phyloP scores from a whole-genome alignment of 495 filamentous ascomycete genomes.

The Acidomyces sp. region DNA sequence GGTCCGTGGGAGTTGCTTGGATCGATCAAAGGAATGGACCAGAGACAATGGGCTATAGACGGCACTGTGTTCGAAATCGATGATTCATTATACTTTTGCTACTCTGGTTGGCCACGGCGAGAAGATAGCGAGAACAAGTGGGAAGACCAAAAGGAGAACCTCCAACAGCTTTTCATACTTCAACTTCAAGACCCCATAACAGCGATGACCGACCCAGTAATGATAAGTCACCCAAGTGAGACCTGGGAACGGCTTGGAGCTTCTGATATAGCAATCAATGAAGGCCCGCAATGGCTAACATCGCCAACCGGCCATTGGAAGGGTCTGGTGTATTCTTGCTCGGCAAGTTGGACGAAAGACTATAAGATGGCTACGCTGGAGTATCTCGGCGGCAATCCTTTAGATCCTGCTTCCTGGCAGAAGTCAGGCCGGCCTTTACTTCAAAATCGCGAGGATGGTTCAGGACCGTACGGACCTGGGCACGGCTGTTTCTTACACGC shows the following conservation, averaged over 20 bases:
- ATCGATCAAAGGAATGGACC: conserved; percentile 21
- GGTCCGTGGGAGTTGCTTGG: conserved; percentile 23
- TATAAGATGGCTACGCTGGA: conserved; percentile 26
- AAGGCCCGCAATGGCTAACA: conserved; percentile 26
- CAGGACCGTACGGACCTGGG: conserved; percentile 26
- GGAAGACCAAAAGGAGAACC: conserved; percentile 11
- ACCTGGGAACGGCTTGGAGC: conserved; percentile 23
- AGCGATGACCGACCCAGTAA: conserved; percentile 8
- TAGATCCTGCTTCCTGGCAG: conserved; percentile 20
- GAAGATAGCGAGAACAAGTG: background rate
- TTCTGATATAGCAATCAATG: conserved; percentile 22
- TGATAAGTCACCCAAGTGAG: conserved; percentile 21
- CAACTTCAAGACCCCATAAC: conserved; percentile 18
- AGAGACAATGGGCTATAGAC: conserved; percentile 28
- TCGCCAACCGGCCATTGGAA: conserved; percentile 21
- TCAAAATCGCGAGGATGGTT: conserved; percentile 8
- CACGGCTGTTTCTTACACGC: conserved; percentile 25
- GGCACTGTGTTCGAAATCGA: conserved; percentile 25
- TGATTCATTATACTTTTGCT: conserved; percentile 22
- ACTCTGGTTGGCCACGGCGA: conserved; percentile 24
- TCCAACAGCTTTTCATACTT: conserved; percentile 26
- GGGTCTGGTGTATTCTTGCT: conserved; percentile 25
- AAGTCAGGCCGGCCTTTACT: conserved; percentile 23
- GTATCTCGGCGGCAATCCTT: conserved; percentile 23
- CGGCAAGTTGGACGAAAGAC: conserved; percentile 25